Percentiles rank a stretch among this genome's conserved stretches.
phyloP scores from a whole-genome alignment of 2,329 filamentous ascomycete species.

The Alternaria incomplexa region DNA sequence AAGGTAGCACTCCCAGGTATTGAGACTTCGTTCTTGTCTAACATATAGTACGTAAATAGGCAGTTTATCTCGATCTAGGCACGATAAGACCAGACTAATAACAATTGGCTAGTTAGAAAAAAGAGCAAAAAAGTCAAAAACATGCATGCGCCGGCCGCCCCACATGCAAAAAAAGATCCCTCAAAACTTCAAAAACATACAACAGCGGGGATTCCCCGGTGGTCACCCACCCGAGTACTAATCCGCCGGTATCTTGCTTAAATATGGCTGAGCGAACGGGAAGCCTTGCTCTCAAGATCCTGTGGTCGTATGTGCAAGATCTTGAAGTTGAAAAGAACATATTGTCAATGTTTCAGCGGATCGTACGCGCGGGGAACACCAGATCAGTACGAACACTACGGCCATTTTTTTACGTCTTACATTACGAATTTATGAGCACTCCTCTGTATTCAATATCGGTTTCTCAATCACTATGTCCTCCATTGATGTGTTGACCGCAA shows the following conservation, averaged over 20 bases:
- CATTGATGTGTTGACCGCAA: background rate
- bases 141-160: no score
- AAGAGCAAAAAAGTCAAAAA: background rate
- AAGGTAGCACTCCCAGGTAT: background rate
- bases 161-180: no score
- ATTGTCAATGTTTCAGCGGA: background rate
- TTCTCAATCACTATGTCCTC: background rate
- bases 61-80: background rate
- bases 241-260: background rate
- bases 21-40: background rate
- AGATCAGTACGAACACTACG: background rate
- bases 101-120: background rate
- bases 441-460: background rate
- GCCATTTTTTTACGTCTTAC: background rate
- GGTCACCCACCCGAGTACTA: constrained; percentile 6
- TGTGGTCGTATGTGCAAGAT: constrained; percentile 1
- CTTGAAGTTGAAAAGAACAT: background rate
- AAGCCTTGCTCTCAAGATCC: background rate
- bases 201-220: constrained; percentile 4
- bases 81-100: background rate
- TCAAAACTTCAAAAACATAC: constrained; percentile 3
- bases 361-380: background rate
- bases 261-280: background rate
- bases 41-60: fast-evolving
- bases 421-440: background rate